Conservation (phyloP, 345 rosid species). For the Populus pruinosa region DNA sequence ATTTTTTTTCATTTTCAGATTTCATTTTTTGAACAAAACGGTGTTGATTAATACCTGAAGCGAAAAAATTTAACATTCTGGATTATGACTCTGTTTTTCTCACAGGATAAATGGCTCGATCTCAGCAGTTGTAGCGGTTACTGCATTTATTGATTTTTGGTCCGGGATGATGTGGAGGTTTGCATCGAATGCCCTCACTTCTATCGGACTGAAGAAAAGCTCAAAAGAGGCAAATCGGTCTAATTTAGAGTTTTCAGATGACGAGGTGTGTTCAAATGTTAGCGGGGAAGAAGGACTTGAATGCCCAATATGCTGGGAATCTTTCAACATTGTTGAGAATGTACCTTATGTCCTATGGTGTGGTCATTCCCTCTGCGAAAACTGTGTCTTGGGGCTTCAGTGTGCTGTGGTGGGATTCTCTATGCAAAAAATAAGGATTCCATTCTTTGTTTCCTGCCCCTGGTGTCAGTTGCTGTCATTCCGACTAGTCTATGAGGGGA, state of each 20-base stretch:
- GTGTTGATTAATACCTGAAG: too few relatives aligned
- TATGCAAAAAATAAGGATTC: conserved; percentile 52
- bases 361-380: conserved; percentile 81
- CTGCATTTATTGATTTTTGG: neutral
- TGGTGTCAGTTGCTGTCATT: conserved; percentile 83
- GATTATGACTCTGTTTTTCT: neutral
- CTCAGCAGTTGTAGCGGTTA: too few relatives aligned
- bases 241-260: conserved; percentile 54
- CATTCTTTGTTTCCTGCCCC: conserved; percentile 84
- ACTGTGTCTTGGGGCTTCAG: conserved; percentile 73
- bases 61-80: too few relatives aligned
- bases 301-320: conserved; percentile 85
- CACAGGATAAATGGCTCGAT: too few relatives aligned
- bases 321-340: conserved; percentile 80
- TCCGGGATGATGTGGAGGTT: neutral
- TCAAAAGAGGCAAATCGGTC: neutral
- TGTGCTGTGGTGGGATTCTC: conserved; percentile 46
- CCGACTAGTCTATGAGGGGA: conserved; percentile 63
- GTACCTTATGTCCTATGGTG: conserved; percentile 89
- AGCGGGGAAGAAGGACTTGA: conserved; percentile 65
- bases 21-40: too few relatives aligned
- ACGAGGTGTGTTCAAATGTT: conserved; percentile 39
- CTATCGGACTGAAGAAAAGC: conserved; percentile 3
- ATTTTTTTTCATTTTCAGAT: too few relatives aligned
- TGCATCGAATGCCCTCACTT: conserved; percentile 1